A percentile compares a stretch with the other conserved stretches of the same genome.
These are phyloP conservation scores for Verruconis gallopava DNA, from an alignment of 2,329 filamentous ascomycete species.

Conservation along the genomic window DNA sequence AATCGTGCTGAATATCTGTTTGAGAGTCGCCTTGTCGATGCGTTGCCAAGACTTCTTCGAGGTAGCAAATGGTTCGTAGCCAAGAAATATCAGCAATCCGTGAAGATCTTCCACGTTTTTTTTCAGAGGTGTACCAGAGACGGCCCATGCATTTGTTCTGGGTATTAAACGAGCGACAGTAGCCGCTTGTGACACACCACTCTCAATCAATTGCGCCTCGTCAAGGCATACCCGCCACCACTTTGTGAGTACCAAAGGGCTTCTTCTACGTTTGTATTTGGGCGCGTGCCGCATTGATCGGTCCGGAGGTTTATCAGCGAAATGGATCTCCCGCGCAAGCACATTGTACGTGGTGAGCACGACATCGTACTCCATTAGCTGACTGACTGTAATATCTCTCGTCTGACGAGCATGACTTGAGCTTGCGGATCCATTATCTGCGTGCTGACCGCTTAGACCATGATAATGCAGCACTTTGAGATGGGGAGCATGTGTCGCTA, in stretches of 20 bases:
- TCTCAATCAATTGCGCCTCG: conserved; percentile 88
- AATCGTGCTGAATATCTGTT: conserved; percentile 55
- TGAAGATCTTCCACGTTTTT: conserved; percentile 67
- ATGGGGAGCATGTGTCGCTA: conserved; percentile 42
- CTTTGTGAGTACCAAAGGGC: conserved; percentile 64
- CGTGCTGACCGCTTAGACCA: conserved; percentile 29
- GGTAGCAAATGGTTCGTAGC: conserved; percentile 62
- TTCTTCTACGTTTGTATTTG: conserved; percentile 52
- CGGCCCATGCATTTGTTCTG: conserved; percentile 76
- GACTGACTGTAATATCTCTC: conserved; percentile 28
- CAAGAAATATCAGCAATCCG: conserved; percentile 69
- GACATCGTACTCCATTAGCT: conserved; percentile 40
- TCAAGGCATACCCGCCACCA: conserved; percentile 76
- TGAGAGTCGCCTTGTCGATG: conserved; percentile 55
- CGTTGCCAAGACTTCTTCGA: conserved; percentile 53
- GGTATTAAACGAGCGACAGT: conserved; percentile 68
- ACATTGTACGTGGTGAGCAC: conserved; percentile 54
- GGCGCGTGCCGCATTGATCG: conserved; percentile 54
- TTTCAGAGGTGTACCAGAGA: conserved; percentile 81
- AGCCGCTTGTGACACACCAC: conserved; percentile 71
- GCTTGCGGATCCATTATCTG: conserved; percentile 12
- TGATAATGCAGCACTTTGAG: conserved; percentile 44
- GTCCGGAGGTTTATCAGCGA: conserved; percentile 54
- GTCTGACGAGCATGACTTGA: conserved; percentile 18
- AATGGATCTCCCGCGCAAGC: conserved; percentile 70